A percentile compares a stretch with the other conserved stretches of the same genome.
These are phyloP conservation scores for Moesziomyces globuligerus DNA, from an alignment of 1,284 basidiomycete genomes.

Conservation along the genomic window DNA sequence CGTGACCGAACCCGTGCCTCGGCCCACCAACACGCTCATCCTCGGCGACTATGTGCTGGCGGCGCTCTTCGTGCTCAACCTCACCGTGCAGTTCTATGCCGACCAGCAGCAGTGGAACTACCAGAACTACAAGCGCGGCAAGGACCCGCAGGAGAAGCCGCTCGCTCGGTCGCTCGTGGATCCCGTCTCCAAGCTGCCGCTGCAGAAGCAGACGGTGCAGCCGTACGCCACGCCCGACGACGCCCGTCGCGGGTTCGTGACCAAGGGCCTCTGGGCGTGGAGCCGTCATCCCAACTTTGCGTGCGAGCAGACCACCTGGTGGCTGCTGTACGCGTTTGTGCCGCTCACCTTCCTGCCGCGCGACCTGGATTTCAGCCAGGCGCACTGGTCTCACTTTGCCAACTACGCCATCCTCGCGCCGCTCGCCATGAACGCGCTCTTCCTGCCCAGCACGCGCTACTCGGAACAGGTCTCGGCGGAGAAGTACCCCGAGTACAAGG, in stretches of 20 bases:
- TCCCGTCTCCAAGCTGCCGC: slow-evolving; percentile 29
- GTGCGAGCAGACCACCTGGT: slow-evolving; percentile 83
- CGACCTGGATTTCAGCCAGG: slow-evolving; percentile 67
- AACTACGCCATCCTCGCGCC: slow-evolving; percentile 56
- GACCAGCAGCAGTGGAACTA: slow-evolving; percentile 92
- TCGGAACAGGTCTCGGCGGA: slow-evolving; percentile 80
- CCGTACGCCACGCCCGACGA: slow-evolving; percentile 69
- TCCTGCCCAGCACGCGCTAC: slow-evolving; percentile 73
- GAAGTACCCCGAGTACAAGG: slow-evolving; percentile 82
- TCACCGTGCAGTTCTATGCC: slow-evolving; percentile 79
- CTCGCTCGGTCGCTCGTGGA: slow-evolving; percentile 31
- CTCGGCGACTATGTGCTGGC: slow-evolving; percentile 77
- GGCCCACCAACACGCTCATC: slow-evolving; percentile 70
- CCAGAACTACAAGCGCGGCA: slow-evolving; percentile 77
- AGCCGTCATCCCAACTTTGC: slow-evolving; percentile 90
- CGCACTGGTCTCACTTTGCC: slow-evolving; percentile 60
- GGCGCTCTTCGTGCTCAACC: slow-evolving; percentile 73
- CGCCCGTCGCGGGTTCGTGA: slow-evolving; percentile 82
- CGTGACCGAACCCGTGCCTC: slow-evolving; percentile 69
- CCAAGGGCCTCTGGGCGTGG: slow-evolving; percentile 84
- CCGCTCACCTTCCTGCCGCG: slow-evolving; percentile 70
- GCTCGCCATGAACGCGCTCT: slow-evolving; percentile 58
- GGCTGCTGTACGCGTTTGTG: slow-evolving; percentile 73
- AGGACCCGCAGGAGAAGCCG: slow-evolving; percentile 37
- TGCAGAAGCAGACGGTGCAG: slow-evolving; percentile 15